phyloP scores from a whole-genome alignment of 2,329 filamentous ascomycete genomes.

The Hypoxylon sp. region DNA sequence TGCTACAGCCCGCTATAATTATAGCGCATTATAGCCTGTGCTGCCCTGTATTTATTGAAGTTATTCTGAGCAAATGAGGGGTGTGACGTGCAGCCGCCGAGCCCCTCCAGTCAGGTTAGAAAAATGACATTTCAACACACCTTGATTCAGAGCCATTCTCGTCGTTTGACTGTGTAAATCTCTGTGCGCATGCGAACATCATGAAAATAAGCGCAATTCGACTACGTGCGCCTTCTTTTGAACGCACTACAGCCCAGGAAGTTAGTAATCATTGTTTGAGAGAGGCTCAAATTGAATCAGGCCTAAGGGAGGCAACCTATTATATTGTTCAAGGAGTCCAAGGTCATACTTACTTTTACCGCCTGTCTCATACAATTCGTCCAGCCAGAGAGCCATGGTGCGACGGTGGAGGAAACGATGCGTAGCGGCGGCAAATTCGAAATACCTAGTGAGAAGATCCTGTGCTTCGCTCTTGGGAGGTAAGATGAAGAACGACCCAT shows the following conservation, averaged over 20 bases:
- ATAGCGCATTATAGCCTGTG: background rate
- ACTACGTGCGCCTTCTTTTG: slow-evolving; percentile 58
- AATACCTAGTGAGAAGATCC: slow-evolving; percentile 57
- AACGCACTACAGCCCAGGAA: slow-evolving; percentile 49
- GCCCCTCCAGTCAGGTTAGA: no score
- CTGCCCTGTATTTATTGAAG: background rate
- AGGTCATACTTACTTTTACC: slow-evolving; percentile 51
- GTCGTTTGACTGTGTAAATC: slow-evolving; percentile 58
- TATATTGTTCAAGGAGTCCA: no score
- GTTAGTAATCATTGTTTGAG: background rate
- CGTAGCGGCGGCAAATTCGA: slow-evolving; percentile 61
- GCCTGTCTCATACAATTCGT: slow-evolving; percentile 62
- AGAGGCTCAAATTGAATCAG: background rate
- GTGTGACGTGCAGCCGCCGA: no score
- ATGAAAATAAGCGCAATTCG: slow-evolving; percentile 57
- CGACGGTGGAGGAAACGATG: slow-evolving; percentile 62
- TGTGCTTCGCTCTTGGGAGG: slow-evolving; percentile 53
- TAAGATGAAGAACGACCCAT: slow-evolving; percentile 61
- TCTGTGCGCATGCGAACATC: slow-evolving; percentile 66
- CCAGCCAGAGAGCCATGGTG: slow-evolving; percentile 60
- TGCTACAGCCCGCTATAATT: background rate
- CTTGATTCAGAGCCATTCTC: slow-evolving; percentile 50
- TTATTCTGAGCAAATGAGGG: background rate
- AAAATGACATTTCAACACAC: slow-evolving; percentile 30
- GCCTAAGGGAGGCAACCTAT: no score